Conservation (phyloP, 2,329 filamentous ascomycete species). For the Chrysosporium queenslandicum region DNA sequence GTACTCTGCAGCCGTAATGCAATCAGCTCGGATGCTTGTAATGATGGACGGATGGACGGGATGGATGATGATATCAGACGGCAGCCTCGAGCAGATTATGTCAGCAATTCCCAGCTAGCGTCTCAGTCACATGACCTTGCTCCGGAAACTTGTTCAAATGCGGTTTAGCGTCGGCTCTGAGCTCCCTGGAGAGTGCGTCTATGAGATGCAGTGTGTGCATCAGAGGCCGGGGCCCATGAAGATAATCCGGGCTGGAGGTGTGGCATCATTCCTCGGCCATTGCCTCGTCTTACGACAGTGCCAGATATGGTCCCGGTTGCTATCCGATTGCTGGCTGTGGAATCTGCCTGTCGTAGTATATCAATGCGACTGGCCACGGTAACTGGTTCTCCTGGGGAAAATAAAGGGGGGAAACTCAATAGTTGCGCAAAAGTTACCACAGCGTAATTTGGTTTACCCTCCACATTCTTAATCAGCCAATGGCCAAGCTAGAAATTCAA, state of each 20-base stretch:
- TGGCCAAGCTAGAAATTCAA: background rate
- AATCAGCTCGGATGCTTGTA: background rate
- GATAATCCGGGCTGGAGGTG: background rate
- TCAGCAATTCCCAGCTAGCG: background rate
- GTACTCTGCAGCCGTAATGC: too few relatives aligned
- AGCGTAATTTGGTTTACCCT: background rate
- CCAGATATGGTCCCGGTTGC: too few relatives aligned
- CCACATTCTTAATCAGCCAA: background rate
- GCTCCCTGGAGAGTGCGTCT: background rate
- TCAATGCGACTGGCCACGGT: background rate
- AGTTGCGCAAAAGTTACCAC: conserved; percentile 13
- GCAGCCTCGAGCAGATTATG: background rate
- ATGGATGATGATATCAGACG: background rate
- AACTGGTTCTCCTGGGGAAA: conserved; percentile 4
- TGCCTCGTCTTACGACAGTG: too few relatives aligned
- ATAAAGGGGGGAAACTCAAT: conserved; percentile 13
- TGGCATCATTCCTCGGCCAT: too few relatives aligned
- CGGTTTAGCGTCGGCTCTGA: background rate
- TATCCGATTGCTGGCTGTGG: background rate
- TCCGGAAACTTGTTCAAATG: background rate
- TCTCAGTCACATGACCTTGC: background rate
- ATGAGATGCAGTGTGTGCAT: background rate
- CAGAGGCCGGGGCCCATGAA: background rate
- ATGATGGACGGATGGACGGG: background rate
- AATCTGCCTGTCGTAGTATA: background rate